Evolutionary conservation across 2,329 filamentous ascomycete genomes (phyloP).

Genomic region (Cryphonectria japonica): DNA sequence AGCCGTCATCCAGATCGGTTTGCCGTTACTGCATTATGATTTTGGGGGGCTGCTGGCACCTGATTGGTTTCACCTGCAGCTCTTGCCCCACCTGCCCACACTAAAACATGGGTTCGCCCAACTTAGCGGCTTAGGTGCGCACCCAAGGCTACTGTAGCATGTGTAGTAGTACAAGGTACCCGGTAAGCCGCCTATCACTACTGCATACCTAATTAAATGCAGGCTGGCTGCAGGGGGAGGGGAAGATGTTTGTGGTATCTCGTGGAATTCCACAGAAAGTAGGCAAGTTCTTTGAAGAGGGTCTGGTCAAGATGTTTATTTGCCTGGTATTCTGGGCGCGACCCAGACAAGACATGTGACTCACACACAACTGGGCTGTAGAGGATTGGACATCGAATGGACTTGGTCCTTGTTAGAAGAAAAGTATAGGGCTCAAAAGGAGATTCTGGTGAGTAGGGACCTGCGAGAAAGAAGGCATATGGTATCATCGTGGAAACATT

Average conservation of each 20-base stretch:
- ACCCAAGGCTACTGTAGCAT: neutral
- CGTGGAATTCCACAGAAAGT: neutral
- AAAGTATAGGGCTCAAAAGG: neutral
- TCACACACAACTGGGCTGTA: neutral
- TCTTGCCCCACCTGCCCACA: neutral
- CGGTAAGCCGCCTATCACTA: neutral
- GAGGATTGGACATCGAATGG: neutral
- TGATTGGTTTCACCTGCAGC: neutral
- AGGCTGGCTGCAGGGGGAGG: neutral
- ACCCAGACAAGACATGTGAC: neutral
- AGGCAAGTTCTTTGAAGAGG: neutral
- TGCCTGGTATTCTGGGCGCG: neutral
- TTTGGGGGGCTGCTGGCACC: neutral
- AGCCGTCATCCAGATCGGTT: constrained; percentile 1
- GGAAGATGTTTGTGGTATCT: neutral
- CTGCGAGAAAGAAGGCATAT: too few species aligned
- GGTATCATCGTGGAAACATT: constrained; percentile 4
- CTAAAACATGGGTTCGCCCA: neutral
- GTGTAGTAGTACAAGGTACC: neutral
- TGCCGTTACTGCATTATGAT: neutral
- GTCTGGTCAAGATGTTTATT: too few species aligned
- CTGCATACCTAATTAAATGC: neutral
- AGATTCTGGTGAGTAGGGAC: too few species aligned
- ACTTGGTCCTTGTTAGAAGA: neutral
- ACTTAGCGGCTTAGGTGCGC: neutral